Evolutionary conservation across 768 basidiomycete species (phyloP).

Genomic region (Artomyces pyxidatus): DNA sequence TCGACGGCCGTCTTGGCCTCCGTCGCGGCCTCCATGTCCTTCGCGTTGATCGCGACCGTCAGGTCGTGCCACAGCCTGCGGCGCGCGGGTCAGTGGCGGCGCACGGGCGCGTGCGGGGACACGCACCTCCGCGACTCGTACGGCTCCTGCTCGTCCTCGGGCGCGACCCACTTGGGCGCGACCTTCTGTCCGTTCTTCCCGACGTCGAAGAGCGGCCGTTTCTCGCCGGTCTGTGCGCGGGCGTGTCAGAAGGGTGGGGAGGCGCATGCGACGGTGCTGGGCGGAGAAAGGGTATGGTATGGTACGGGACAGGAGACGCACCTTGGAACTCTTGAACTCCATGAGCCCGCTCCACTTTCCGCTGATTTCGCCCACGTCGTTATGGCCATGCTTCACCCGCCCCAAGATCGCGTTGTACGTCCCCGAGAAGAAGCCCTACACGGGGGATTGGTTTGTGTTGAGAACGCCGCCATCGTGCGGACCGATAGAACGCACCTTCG

Average conservation of each 20-base stretch:
- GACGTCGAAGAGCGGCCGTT: conserved; percentile 80
- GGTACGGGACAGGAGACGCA: conserved; percentile 23
- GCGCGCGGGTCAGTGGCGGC: background rate
- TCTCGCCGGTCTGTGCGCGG: conserved; percentile 47
- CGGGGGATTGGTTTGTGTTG: too few species aligned
- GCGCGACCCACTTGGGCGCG: conserved; percentile 75
- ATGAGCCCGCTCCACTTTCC: conserved; percentile 90
- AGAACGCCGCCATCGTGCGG: too few species aligned
- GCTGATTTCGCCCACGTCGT: conserved; percentile 75
- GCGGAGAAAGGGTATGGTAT: too few species aligned
- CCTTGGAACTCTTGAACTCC: conserved; percentile 72
- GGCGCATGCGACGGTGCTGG: background rate
- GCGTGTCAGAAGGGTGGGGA: background rate
- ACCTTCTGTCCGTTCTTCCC: conserved; percentile 63
- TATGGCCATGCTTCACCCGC: conserved; percentile 54
- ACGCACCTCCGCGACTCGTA: conserved; percentile 81
- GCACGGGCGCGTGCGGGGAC: background rate
- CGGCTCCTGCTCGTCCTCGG: conserved; percentile 80
- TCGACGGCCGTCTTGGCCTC: conserved; percentile 85
- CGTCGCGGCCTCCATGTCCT: conserved; percentile 94
- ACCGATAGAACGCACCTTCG: conserved; percentile 65
- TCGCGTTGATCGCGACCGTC: conserved; percentile 75
- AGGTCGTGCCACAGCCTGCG: conserved; percentile 72
- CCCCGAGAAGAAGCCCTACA: conserved; percentile 92
- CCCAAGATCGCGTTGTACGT: conserved; percentile 90